Percentiles rank a stretch among this genome's conserved stretches.
phyloP scores from a whole-genome alignment of 208 protist genomes.

The Leishmania lainsoni region DNA sequence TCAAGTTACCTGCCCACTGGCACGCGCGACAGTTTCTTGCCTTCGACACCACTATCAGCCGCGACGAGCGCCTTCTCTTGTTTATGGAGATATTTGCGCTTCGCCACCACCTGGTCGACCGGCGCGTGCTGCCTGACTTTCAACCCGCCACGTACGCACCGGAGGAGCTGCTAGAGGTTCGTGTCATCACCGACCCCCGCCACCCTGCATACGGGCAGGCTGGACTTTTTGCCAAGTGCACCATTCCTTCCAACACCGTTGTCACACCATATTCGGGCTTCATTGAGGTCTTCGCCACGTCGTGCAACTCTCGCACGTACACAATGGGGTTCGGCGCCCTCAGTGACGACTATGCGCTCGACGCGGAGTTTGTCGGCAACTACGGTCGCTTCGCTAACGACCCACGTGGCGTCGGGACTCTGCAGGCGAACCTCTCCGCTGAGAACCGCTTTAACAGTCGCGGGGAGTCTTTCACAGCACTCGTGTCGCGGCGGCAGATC shows the following conservation, averaged over 20 bases:
- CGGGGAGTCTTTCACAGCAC: constrained; percentile 86
- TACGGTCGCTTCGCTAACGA: constrained; percentile 91
- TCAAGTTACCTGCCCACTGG: constrained; percentile 64
- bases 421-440: constrained; percentile 73
- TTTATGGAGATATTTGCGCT: constrained; percentile 74
- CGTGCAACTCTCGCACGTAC: constrained; percentile 87
- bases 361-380: constrained; percentile 90
- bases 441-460: constrained; percentile 78
- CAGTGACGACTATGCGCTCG: constrained; percentile 82
- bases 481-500: constrained; percentile 77
- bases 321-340: constrained; percentile 88
- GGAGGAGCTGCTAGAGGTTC: constrained; percentile 79
- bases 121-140: constrained; percentile 42
- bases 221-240: constrained; percentile 73
- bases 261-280: constrained; percentile 84
- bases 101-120: constrained; percentile 43
- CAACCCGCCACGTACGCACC: constrained; percentile 53
- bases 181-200: constrained; percentile 70
- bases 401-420: constrained; percentile 71
- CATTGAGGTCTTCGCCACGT: constrained; percentile 80
- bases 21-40: constrained; percentile 73
- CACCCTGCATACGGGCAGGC: constrained; percentile 90
- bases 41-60: constrained; percentile 76
- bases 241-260: constrained; percentile 73
- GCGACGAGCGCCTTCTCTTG: constrained; percentile 67